Evolutionary conservation across 1,139 yeast genomes (phyloP).

Genomic region (Pichia kudriavzevii): DNA sequence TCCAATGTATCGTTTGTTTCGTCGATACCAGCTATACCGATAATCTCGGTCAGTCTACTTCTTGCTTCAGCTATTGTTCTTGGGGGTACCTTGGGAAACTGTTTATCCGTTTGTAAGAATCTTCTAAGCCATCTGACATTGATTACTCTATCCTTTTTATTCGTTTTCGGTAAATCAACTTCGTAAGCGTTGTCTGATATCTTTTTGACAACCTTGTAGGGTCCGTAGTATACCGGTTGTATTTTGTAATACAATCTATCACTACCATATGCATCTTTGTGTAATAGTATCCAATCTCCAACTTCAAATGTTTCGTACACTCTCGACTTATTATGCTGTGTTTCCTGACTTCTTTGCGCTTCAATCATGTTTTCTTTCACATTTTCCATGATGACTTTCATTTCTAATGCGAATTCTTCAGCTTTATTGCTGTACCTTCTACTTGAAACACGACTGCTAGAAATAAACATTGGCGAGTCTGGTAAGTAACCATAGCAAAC

Average conservation of each 20-base stretch:
- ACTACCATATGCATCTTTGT: background rate
- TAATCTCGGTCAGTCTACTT: background rate
- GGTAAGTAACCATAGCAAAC: background rate
- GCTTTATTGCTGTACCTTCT: background rate
- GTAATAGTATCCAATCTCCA: background rate
- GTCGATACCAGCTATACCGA: background rate
- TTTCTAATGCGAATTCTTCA: background rate
- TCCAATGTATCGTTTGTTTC: background rate
- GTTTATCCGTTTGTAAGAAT: background rate
- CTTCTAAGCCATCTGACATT: background rate
- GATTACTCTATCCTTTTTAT: background rate
- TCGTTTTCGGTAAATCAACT: background rate
- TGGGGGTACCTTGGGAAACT: background rate
- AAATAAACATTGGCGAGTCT: background rate
- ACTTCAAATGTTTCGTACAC: background rate
- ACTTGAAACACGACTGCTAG: background rate
- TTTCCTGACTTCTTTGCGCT: background rate
- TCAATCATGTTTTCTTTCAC: background rate
- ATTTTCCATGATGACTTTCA: background rate
- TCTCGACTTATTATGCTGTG: background rate
- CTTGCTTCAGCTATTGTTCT: background rate
- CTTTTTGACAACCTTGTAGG: background rate
- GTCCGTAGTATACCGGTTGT: background rate
- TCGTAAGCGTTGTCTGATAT: background rate
- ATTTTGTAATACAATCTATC: background rate